Evolutionary conservation across 2,329 filamentous ascomycete species (phyloP), one percentile per base, ranked within the genome.

Genomic region (Penicillium aurantiogriseum): DNA sequence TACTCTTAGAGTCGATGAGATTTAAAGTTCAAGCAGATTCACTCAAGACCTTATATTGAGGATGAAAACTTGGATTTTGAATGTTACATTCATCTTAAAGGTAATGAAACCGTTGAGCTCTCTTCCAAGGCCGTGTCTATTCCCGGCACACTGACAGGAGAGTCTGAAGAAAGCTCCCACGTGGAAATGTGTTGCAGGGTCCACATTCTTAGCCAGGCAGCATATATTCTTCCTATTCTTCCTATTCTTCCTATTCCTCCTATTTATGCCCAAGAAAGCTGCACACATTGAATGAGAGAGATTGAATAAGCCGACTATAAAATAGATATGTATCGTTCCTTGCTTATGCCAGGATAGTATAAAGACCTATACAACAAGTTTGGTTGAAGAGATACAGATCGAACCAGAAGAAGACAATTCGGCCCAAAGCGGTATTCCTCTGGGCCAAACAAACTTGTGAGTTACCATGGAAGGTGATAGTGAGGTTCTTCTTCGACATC

Each of bases 81-180:
- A 21, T 8, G 62, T 64, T 63, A 63, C 62, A 63, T 61, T 48
- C n/a, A 31, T 43, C 38, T 35, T 38, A 11, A 46, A 56, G 21
- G n/a, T 55, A 50, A 56, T 53, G 53, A 43, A 63, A 50, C 55
- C 52, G 23, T 56, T 44, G 2, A 31, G 36, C n/a, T 27, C 40
- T 53, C 27, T 51, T 29, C 42, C 23, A 42, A 35, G 44, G 33
- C 42, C 33, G n/a, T 46, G 45, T 57, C 60, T 58, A 57, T 56
- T 60, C 43, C 44, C 29, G 60, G 50, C 25, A 50, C 39, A 11
- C 47, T 51, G 38, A 27, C 19, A 48, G 19, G 48, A 25, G 38
- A 23, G 27, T 39, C 35, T 35, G 33, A 47, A 31, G 33, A 46
- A 36, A 51, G 23, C 10, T 38, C 25, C 51, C 44, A 54, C 29